Evolutionary conservation across 768 basidiomycete genomes (phyloP), one percentile per base, ranked within the genome.

Genomic region (Tephrocybe sp.): DNA sequence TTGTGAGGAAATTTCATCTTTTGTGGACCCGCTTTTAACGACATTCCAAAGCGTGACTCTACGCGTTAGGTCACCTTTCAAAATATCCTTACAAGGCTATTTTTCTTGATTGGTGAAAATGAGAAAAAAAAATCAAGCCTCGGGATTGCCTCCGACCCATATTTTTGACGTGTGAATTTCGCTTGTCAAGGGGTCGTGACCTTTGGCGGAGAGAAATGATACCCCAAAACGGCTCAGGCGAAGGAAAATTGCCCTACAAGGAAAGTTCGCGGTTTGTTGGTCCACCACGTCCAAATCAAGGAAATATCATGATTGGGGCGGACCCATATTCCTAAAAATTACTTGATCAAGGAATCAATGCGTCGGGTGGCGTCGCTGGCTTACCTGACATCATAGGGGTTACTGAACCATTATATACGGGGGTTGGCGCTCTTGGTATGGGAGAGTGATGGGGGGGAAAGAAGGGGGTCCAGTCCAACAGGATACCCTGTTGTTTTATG

Each of bases 111-210:
- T 59, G 53, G 55, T 53, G 7, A 54, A 61, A 53, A 44, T 49
- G 45, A 43, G 26, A 16, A 35, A 34, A 47, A 58, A 49, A 51
- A 60, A 62, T 62, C 59, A 27, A 42, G 16, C 49, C 32, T 52
- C 59, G 59, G 62, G 62, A 66, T 66, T 66, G 64, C 52, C 28
- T 49, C 64, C 58, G 62, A 60, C 60, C 60, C 55, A 63, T 49
- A 49, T 64, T 61, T 60, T 54, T 68, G 49, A 48, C 40, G 51
- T 55, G 56, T 9, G 59, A 60, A 53, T 43, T 43, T 46, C 43
- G 48, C 44, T 49, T 54, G 43, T 39, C 35, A 28, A 9, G 21
- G 11, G 15, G 25, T 24, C 37, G 37, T 41, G 38, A 16, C 16
- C 48, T 50, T 36, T 56, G 36, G 54, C 54, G 47, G 54, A 56